Conservation (phyloP, 1,284 basidiomycete species). For the Trametes polyzona region DNA sequence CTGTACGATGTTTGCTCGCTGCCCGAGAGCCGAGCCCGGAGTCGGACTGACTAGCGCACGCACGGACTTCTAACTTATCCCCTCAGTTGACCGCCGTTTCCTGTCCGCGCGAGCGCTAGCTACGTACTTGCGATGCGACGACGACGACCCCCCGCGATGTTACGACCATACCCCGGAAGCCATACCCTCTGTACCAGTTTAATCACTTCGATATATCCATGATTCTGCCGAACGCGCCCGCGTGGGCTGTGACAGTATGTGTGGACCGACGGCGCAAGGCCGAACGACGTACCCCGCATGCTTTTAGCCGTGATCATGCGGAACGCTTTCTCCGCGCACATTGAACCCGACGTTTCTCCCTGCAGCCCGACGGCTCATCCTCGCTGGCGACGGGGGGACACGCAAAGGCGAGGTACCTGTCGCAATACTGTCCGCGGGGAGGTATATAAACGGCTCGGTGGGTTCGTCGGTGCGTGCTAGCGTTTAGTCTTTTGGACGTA, state of each 20-base stretch:
- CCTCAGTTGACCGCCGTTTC: slow-evolving; percentile 12
- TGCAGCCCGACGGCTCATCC: slow-evolving; percentile 24
- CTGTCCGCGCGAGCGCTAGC: slow-evolving; percentile 1
- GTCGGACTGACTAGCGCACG: not conserved
- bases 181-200: slow-evolving; percentile 26
- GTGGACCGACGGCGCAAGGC: not conserved
- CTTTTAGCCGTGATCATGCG: slow-evolving; percentile 26
- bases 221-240: slow-evolving; percentile 29
- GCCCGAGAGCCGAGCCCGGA: not conserved
- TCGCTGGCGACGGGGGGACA: slow-evolving; percentile 17
- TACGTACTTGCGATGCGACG: not conserved
- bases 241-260: slow-evolving; percentile 13
- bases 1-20: slow-evolving; percentile 18
- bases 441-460: slow-evolving; percentile 17
- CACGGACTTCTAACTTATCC: slow-evolving; percentile 24
- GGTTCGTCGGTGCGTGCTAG: too few species aligned
- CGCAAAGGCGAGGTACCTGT: not conserved
- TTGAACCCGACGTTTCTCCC: slow-evolving; percentile 33
- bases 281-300: not conserved
- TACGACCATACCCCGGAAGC: slow-evolving; percentile 23
- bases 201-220: slow-evolving; percentile 31
- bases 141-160: slow-evolving; percentile 2
- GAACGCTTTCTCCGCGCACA: slow-evolving; percentile 17
- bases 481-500: too few species aligned
- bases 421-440: not conserved